A percentile compares a stretch with the other conserved stretches of the same genome.
phyloP scores from a whole-genome alignment of 495 filamentous ascomycete genomes.

The Paragyromitra xinjiangensis region DNA sequence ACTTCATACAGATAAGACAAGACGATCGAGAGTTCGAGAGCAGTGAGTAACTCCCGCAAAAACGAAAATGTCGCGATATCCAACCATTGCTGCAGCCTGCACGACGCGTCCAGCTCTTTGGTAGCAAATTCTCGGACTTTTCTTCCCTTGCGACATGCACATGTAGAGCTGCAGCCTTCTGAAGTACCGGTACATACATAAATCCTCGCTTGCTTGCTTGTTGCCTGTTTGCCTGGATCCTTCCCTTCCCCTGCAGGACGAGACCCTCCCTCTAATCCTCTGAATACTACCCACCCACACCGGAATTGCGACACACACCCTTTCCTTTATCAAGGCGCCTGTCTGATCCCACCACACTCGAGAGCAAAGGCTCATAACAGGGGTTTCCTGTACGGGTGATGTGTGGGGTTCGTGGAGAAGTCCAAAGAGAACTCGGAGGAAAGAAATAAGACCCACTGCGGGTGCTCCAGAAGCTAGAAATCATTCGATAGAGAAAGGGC shows the following conservation, averaged over 20 bases:
- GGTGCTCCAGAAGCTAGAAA: slow-evolving; percentile 23
- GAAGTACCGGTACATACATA: slow-evolving; percentile 32
- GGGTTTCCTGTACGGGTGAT: slow-evolving; percentile 35
- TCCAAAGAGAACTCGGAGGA: slow-evolving; percentile 28
- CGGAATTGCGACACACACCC: slow-evolving; percentile 45
- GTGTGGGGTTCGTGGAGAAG: slow-evolving; percentile 47
- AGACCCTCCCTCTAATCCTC: slow-evolving; percentile 34
- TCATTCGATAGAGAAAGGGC: slow-evolving; percentile 43
- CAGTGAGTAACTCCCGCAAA: slow-evolving; percentile 32
- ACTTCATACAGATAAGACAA: slow-evolving; percentile 35
- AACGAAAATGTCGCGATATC: slow-evolving; percentile 31
- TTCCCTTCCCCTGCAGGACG: slow-evolving; percentile 46
- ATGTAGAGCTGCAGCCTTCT: slow-evolving; percentile 38
- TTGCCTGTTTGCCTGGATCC: slow-evolving; percentile 42
- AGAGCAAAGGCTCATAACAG: slow-evolving; percentile 34
- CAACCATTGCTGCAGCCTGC: slow-evolving; percentile 29
- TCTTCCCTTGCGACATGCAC: slow-evolving; percentile 43
- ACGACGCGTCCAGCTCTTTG: slow-evolving; percentile 33
- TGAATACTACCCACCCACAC: slow-evolving; percentile 42
- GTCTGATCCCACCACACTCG: slow-evolving; percentile 30
- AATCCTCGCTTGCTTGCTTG: slow-evolving; percentile 47
- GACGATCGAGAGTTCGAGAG: slow-evolving; percentile 34
- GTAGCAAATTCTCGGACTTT: slow-evolving; percentile 22
- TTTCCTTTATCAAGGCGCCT: slow-evolving; percentile 32
- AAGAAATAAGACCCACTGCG: slow-evolving; percentile 29